These are phyloP conservation scores for Sanghuangporus weigelae DNA, from an alignment of 1,284 basidiomycete genomes.

Conservation along the genomic window DNA sequence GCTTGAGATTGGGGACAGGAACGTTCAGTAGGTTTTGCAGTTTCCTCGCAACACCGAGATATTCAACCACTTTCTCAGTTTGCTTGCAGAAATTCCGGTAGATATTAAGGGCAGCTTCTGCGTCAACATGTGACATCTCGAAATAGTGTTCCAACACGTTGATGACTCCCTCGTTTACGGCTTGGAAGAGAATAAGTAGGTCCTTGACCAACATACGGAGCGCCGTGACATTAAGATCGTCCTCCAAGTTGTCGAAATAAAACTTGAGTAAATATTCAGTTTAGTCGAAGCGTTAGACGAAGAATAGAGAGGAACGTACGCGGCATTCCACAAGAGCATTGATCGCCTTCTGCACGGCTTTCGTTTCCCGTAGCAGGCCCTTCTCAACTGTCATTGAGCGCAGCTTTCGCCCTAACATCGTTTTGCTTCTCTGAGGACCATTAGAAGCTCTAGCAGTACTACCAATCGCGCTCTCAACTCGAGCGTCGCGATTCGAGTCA, in stretches of 20 bases:
- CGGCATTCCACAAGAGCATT: constrained; percentile 84
- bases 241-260: constrained; percentile 89
- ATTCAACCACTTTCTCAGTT: constrained; percentile 93
- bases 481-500: constrained; percentile 81
- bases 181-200: constrained; percentile 91
- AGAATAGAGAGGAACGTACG: constrained; percentile 41
- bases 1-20: constrained; percentile 90
- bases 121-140: constrained; percentile 95
- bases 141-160: constrained; percentile 98
- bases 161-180: constrained; percentile 96
- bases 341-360: constrained; percentile 85
- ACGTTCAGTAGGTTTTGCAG: constrained; percentile 91
- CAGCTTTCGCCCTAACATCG: constrained; percentile 77
- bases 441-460: constrained; percentile 26
- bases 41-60: constrained; percentile 88
- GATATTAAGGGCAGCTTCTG: constrained; percentile 77
- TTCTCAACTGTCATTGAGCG: constrained; percentile 94
- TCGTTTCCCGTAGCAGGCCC: constrained; percentile 89
- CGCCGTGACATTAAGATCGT: constrained; percentile 87
- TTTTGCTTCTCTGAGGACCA: constrained; percentile 60
- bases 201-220: constrained; percentile 97
- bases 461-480: constrained; percentile 57
- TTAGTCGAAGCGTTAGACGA: not conserved
- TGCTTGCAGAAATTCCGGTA: constrained; percentile 96
- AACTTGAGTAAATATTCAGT: constrained; percentile 48